These are phyloP conservation scores for Alternaria longipes DNA, from an alignment of 2,329 filamentous ascomycete genomes.

Conservation along the genomic window DNA sequence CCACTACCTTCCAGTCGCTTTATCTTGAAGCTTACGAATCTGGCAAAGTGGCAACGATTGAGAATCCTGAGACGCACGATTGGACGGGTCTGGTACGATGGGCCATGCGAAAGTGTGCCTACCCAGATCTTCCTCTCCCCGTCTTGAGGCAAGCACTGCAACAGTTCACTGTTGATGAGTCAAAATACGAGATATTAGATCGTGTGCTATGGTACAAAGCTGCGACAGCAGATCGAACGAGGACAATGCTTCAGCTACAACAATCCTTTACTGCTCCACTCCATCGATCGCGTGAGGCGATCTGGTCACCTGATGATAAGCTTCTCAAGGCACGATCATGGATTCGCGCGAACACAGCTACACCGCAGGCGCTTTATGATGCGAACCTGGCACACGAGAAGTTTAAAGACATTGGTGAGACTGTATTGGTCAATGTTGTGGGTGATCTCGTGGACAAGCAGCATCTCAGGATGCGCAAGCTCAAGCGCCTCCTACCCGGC, in stretches of 20 bases:
- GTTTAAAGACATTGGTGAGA: constrained; percentile 46
- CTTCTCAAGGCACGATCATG: constrained; percentile 53
- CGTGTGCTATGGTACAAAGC: constrained; percentile 39
- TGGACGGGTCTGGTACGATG: constrained; percentile 74
- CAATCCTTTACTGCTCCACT: constrained; percentile 38
- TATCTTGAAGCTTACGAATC: constrained; percentile 73
- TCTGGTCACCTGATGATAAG: constrained; percentile 15
- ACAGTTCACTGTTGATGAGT: constrained; percentile 39
- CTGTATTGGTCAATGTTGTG: constrained; percentile 58
- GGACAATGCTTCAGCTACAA: constrained; percentile 38
- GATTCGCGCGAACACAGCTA: constrained; percentile 57
- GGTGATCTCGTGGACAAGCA: constrained; percentile 62
- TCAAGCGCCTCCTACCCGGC: constrained; percentile 64
- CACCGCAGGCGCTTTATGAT: constrained; percentile 53
- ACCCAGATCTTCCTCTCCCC: constrained; percentile 39
- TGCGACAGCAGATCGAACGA: constrained; percentile 32
- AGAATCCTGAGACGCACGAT: constrained; percentile 71
- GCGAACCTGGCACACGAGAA: constrained; percentile 52
- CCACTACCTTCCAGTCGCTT: constrained; percentile 69
- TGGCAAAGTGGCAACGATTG: constrained; percentile 67
- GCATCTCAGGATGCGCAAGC: constrained; percentile 69
- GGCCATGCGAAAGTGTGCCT: constrained; percentile 62
- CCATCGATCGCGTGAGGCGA: constrained; percentile 17
- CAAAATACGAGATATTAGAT: constrained; percentile 38
- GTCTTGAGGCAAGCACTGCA: constrained; percentile 28